Base-by-base conservation (phyloP, 306 rosid genomes). In the Pterocarpus macrocarpus region DNA sequence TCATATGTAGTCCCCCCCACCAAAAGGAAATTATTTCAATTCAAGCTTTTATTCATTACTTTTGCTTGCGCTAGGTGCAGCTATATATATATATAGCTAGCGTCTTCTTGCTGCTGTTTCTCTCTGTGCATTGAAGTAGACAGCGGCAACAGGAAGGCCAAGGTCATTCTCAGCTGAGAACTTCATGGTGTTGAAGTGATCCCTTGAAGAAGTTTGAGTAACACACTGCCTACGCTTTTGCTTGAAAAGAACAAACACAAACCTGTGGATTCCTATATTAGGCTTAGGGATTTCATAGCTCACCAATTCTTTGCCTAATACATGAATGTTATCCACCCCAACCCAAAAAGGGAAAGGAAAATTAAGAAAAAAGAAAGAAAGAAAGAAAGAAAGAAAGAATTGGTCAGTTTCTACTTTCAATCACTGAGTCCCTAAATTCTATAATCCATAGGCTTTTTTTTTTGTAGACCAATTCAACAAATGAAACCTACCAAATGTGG, bases 231-330 rank as follows among this genome's bases (percentile, higher is more conserved):
- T 88, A 4, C 81, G 13, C 35, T 85, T 89, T 68, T 95, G 99
- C 85, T 86, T 86, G 87, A 88, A 95, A 35, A 95, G 87, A 64
- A 89, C 90, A 77, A 95, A 93, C 87, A 95, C 97, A 72, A 72
- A 95, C 89, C 99, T 93, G 77, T 95, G 99, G 41, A 95, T 93
- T 65, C 99, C 99, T 57, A 95, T 93, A 32, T 85, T 85, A 2
- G 99, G 99, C 85, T 64, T 88, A 79, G 99, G 97, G 57, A 52
- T 86, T 78, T 95, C 99, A 81, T 91, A 93, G 84, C 89, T 91
- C 87, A 83, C 81, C 73, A 77, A 64, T 61, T 93, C 99, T 30
- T 85, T 90, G 10, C 99, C 99, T 95, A 57, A 6, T 43, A 43
- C 28, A 22, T 22, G 28, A 22, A 22, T 1, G 28, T 22, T 22